These are phyloP conservation scores for Penicillium sp. DNA, from an alignment of 2,329 filamentous ascomycete species.

Conservation along the genomic window DNA sequence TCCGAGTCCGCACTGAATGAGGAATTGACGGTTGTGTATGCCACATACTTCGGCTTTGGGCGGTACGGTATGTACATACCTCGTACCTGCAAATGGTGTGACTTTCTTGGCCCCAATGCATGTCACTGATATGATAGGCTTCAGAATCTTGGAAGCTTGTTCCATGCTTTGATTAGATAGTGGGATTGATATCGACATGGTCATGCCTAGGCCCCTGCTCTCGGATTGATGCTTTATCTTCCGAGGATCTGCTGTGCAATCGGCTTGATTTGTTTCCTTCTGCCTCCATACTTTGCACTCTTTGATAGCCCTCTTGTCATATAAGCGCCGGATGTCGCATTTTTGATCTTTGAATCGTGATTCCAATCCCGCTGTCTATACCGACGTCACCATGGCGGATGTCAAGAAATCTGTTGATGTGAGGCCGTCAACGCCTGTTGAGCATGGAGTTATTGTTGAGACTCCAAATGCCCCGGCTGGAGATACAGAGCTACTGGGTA, in stretches of 20 bases:
- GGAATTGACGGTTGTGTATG: not conserved
- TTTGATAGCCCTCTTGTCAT: not conserved
- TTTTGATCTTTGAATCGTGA: not conserved
- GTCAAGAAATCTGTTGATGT: not conserved
- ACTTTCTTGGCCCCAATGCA: not conserved
- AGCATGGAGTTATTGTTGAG: not conserved
- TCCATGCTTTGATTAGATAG: not conserved
- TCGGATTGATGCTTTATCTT: not conserved
- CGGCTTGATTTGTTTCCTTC: not conserved
- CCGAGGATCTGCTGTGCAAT: not conserved
- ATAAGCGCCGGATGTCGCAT: not conserved
- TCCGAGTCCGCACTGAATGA: not conserved
- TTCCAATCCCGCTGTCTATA: not conserved
- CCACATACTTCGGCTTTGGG: not conserved
- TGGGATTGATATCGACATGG: not conserved
- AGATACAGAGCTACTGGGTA: conserved; percentile 30
- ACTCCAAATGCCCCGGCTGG: conserved; percentile 3
- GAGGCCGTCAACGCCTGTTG: not conserved
- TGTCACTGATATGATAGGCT: not conserved
- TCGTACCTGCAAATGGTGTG: not conserved
- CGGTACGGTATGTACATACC: not conserved
- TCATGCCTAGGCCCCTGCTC: not conserved
- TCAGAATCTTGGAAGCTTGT: not conserved
- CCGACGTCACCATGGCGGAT: not conserved
- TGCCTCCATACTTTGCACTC: not conserved